These are phyloP conservation scores for Actinomortierella wolfii DNA, from an alignment of 371 early-diverging fungal species.

Conservation along the genomic window DNA sequence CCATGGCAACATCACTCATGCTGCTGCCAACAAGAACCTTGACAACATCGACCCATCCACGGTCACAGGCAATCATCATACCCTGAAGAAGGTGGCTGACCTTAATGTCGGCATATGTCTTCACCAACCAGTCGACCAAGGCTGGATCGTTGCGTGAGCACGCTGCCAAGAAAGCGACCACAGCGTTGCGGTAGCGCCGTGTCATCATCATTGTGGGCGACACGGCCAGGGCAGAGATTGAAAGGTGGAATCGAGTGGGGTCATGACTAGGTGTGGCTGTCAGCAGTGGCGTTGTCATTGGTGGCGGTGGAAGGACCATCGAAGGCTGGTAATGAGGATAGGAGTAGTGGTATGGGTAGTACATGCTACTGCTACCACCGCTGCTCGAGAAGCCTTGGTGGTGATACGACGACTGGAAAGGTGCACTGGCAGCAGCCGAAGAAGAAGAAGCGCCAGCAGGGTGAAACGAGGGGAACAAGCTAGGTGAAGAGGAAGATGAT, in stretches of 20 bases:
- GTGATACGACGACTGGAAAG: background rate
- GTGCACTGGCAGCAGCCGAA: background rate
- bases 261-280: constrained; percentile 5
- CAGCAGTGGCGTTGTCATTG: background rate
- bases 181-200: constrained; percentile 35
- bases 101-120: constrained; percentile 39
- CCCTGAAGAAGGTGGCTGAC: constrained; percentile 38
- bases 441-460: background rate
- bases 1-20: no score
- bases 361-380: background rate
- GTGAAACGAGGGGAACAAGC: no score
- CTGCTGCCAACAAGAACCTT: constrained; percentile 15
- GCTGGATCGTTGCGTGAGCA: constrained; percentile 28
- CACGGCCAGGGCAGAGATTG: constrained; percentile 16
- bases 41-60: constrained; percentile 18
- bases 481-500: no score
- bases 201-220: constrained; percentile 29
- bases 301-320: background rate
- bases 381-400: background rate
- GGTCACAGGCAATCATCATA: constrained; percentile 38
- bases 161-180: constrained; percentile 40
- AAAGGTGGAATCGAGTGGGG: constrained; percentile 5
- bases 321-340: background rate
- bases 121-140: constrained; percentile 32
- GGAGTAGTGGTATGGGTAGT: background rate